Base-by-base conservation (phyloP, 2,329 filamentous ascomycete species). In the Claviceps humidiphila region DNA sequence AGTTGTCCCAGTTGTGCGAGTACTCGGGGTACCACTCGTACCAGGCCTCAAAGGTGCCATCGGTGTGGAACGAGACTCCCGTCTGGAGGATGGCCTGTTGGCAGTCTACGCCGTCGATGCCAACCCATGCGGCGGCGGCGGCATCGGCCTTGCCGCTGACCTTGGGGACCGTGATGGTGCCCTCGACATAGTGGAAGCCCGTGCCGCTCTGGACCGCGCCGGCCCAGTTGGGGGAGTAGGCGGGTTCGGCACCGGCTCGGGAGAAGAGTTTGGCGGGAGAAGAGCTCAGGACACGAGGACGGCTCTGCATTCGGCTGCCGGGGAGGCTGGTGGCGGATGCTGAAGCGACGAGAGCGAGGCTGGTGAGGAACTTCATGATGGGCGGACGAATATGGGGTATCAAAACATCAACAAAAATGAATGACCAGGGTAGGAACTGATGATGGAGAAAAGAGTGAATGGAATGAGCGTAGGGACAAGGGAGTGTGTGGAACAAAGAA, bases 41-140 rank as follows among this genome's bases (percentile, higher is more conserved):
- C 71, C 71, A 74, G 17, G 69, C 67, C 40, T 70, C 66, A 54
- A 67, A 73, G 49, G 66, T 62, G 16, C 66, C 66, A 34, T 64
- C 60, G 1, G 55, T 51, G 17, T 60, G 58, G 58, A 72, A 72
- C 40, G 71, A 68, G 50, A 73, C 59, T 30, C 71, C 72, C 3
- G 70, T 68, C 57, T 73, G 71, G 0, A 73, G 62, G 26, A 72
- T 68, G 8, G 69, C 69, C 8, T 54, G 58, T 20, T 56, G 58
- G 59, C 68, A 72, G 0, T 68, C 69, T 52, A 72, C 67, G n/a
- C 72, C 72, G 39, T 74, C 72, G 48, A 74, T 74, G 14, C 72
- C 72, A 11, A 74, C 71, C 72, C 72, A 74, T 9, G 68, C 69
- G 8, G 70, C 58, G 38, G 57, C 53, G 54, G 60, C 52, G 44